Percentiles rank a stretch among this genome's conserved stretches.
These are phyloP conservation scores for Kodamaea fungicola DNA, from an alignment of 1,139 yeast genomes.

Conservation along the genomic window DNA sequence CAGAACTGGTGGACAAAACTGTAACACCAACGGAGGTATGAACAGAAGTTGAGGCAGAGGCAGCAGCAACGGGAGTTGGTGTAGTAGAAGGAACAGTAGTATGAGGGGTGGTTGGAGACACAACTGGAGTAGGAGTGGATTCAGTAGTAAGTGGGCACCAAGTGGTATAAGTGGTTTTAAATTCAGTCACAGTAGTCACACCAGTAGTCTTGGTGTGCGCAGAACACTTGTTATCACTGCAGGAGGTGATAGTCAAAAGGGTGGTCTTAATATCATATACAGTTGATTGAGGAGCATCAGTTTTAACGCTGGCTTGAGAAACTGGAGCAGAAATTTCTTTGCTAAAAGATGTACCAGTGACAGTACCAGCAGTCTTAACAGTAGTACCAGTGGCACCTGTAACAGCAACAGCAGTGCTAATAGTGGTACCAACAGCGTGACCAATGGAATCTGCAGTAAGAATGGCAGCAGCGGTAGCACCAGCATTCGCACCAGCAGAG, in stretches of 20 bases:
- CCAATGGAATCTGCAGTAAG: too few relatives aligned
- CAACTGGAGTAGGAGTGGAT: slow-evolving; percentile 2
- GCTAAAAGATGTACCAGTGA: background rate
- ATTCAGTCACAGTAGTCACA: slow-evolving; percentile 30
- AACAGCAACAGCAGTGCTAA: background rate
- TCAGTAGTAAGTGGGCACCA: slow-evolving; percentile 29
- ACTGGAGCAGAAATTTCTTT: background rate
- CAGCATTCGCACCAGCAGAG: background rate
- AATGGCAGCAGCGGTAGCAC: background rate
- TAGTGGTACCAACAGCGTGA: background rate
- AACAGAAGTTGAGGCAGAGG: background rate
- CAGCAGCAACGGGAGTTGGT: background rate
- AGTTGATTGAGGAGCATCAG: slow-evolving; percentile 26
- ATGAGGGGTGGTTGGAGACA: background rate
- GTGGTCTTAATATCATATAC: slow-evolving; percentile 27
- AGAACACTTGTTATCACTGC: slow-evolving; percentile 28
- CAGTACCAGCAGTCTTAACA: background rate
- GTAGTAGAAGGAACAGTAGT: background rate
- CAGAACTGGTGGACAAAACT: background rate
- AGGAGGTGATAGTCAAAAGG: slow-evolving; percentile 28
- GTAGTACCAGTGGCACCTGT: background rate
- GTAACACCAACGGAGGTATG: background rate
- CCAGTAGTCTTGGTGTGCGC: slow-evolving; percentile 34
- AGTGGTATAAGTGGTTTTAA: slow-evolving; percentile 29
- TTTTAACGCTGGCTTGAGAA: background rate